Conservation (phyloP, 805 yeast species). For the Suhomyces sp. region DNA sequence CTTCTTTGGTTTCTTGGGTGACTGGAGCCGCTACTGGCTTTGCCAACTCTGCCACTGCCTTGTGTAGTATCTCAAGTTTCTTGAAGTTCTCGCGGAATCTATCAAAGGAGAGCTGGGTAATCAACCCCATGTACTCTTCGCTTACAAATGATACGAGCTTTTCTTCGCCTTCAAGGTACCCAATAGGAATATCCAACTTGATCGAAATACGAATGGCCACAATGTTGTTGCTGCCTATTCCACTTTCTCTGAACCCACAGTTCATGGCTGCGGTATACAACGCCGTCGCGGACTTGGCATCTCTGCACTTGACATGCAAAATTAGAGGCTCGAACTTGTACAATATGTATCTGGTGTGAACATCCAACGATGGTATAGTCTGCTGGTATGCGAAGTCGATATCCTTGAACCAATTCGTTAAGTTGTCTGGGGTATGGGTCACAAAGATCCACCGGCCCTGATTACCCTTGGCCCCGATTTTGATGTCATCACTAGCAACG, state of each 20-base stretch:
- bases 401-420: constrained; percentile 47
- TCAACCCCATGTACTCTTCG: constrained; percentile 46
- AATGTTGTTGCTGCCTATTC: constrained; percentile 73
- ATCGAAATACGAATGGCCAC: constrained; percentile 79
- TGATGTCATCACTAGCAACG: constrained; percentile 18
- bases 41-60: constrained; percentile 37
- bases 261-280: constrained; percentile 71
- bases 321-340: constrained; percentile 86
- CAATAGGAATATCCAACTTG: constrained; percentile 75
- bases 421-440: constrained; percentile 55
- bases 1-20: constrained; percentile 51
- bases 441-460: constrained; percentile 85
- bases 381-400: constrained; percentile 19
- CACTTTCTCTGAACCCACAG: constrained; percentile 85
- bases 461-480: constrained; percentile 78
- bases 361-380: constrained; percentile 2
- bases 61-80: constrained; percentile 50
- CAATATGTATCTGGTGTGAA: constrained; percentile 52
- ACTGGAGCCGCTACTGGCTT: not conserved
- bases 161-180: constrained; percentile 38
- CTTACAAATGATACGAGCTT: constrained; percentile 45
- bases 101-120: constrained; percentile 55
- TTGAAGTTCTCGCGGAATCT: constrained; percentile 64
- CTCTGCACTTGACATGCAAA: constrained; percentile 76
- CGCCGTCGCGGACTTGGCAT: constrained; percentile 52